Percentiles rank a stretch among this genome's conserved stretches.
Evolutionary conservation across 1,284 basidiomycete species (phyloP).

Genomic region (Acaromyces ingoldii): DNA sequence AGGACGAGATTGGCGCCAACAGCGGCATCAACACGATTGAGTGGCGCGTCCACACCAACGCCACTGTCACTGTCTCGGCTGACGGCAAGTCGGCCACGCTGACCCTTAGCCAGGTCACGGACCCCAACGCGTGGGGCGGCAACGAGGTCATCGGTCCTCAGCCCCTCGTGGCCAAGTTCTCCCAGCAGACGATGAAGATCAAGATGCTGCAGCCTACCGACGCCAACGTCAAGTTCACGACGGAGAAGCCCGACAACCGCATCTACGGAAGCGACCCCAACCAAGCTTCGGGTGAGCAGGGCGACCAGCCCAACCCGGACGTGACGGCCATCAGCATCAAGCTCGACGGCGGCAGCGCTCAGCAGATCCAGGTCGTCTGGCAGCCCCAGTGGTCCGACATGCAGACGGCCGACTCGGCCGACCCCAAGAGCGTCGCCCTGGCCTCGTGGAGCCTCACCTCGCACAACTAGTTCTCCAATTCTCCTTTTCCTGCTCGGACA

Average conservation of each 20-base stretch:
- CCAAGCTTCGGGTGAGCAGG: slow-evolving; percentile 57
- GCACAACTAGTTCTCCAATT: slow-evolving; percentile 25
- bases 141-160: slow-evolving; percentile 53
- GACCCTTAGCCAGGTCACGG: slow-evolving; percentile 57
- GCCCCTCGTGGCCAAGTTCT: slow-evolving; percentile 12
- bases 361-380: slow-evolving; percentile 55
- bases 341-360: slow-evolving; percentile 53
- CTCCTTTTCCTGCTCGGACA: too few species aligned
- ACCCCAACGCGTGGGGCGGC: slow-evolving; percentile 55
- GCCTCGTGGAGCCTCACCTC: slow-evolving; percentile 42
- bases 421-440: slow-evolving; percentile 40
- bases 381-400: slow-evolving; percentile 47
- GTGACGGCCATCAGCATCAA: slow-evolving; percentile 75
- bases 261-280: slow-evolving; percentile 64
- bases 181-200: slow-evolving; percentile 55
- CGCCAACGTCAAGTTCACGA: slow-evolving; percentile 7
- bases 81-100: slow-evolving; percentile 61
- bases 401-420: slow-evolving; percentile 25
- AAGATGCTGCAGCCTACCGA: slow-evolving; percentile 55
- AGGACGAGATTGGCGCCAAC: slow-evolving; percentile 51
- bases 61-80: slow-evolving; percentile 54
- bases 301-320: slow-evolving; percentile 70
- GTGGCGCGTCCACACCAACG: slow-evolving; percentile 97
- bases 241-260: slow-evolving; percentile 48
- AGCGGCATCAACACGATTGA: slow-evolving; percentile 55